Conservation (phyloP, 345 rosid species). For the Syzygium grande region DNA sequence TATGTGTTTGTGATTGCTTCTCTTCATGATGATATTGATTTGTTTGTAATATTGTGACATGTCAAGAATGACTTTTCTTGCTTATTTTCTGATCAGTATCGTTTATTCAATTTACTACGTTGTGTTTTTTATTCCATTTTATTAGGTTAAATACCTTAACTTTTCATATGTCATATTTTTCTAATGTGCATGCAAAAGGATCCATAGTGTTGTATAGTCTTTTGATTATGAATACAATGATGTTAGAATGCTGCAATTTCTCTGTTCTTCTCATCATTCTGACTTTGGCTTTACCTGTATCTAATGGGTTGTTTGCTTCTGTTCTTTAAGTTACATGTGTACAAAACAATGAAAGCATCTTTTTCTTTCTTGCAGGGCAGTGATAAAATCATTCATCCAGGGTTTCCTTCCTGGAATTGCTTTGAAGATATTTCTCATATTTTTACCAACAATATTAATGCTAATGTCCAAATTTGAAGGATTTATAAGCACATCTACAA, state of each 20-base stretch:
- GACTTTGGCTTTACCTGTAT: neutral
- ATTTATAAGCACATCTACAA: slow-evolving; percentile 46
- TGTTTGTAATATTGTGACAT: neutral
- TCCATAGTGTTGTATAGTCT: neutral
- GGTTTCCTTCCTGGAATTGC: slow-evolving; percentile 98
- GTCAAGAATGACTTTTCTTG: neutral
- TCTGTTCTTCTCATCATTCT: neutral
- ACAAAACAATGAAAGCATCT: neutral
- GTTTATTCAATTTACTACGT: neutral
- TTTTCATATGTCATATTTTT: neutral
- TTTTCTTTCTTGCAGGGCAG: slow-evolving; percentile 39
- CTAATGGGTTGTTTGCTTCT: neutral
- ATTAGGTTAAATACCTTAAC: neutral
- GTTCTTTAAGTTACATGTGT: neutral
- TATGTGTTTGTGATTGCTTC: neutral
- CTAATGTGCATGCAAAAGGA: neutral
- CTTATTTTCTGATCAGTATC: neutral
- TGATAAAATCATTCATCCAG: slow-evolving; percentile 73
- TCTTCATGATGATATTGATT: neutral
- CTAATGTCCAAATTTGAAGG: slow-evolving; percentile 98
- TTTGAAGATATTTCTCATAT: slow-evolving; percentile 76
- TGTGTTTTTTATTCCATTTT: neutral
- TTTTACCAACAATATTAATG: slow-evolving; percentile 83
- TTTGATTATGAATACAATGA: neutral
- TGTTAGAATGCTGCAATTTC: neutral